A percentile compares a stretch with the other conserved stretches of the same genome.
Evolutionary conservation across 2,329 filamentous ascomycete species (phyloP).

Genomic region (Trichoderma afroharzianum): DNA sequence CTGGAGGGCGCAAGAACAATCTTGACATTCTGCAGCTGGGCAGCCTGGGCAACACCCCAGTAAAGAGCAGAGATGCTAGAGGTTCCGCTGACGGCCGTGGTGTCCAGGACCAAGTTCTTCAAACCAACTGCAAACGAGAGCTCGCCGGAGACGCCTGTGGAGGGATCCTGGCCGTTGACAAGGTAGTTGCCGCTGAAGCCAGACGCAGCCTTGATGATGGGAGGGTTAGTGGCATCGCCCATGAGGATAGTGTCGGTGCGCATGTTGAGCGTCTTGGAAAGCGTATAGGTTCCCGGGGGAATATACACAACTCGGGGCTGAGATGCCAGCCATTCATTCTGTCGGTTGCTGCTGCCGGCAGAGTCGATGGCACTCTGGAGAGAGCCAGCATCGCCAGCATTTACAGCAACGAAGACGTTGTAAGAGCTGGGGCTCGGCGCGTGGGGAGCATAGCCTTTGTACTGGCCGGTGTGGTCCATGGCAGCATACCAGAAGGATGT

Average conservation of each 20-base stretch:
- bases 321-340: constrained; percentile 40
- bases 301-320: constrained; percentile 41
- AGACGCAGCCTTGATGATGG: constrained; percentile 38
- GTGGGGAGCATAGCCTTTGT: constrained; percentile 39
- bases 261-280: constrained; percentile 38
- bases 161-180: constrained; percentile 35
- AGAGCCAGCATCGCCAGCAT: constrained; percentile 33
- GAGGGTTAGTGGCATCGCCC: constrained; percentile 42
- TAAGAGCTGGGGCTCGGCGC: constrained; percentile 36
- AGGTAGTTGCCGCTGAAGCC: constrained; percentile 34
- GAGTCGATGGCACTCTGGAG: constrained; percentile 41
- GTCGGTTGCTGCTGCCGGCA: constrained; percentile 31
- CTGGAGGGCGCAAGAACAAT: constrained; percentile 38
- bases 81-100: constrained; percentile 32
- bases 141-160: constrained; percentile 33
- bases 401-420: constrained; percentile 37
- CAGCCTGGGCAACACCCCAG: constrained; percentile 44
- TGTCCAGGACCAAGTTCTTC: constrained; percentile 44
- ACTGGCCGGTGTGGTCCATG: constrained; percentile 37
- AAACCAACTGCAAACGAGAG: constrained; percentile 41
- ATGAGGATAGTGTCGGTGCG: constrained; percentile 44
- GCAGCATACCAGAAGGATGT: constrained; percentile 41
- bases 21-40: constrained; percentile 41
- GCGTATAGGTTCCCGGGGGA: constrained; percentile 40
- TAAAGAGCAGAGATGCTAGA: constrained; percentile 38